Base-by-base conservation (phyloP, 2,329 filamentous ascomycete species). In the Fusarium protoensiforme region DNA sequence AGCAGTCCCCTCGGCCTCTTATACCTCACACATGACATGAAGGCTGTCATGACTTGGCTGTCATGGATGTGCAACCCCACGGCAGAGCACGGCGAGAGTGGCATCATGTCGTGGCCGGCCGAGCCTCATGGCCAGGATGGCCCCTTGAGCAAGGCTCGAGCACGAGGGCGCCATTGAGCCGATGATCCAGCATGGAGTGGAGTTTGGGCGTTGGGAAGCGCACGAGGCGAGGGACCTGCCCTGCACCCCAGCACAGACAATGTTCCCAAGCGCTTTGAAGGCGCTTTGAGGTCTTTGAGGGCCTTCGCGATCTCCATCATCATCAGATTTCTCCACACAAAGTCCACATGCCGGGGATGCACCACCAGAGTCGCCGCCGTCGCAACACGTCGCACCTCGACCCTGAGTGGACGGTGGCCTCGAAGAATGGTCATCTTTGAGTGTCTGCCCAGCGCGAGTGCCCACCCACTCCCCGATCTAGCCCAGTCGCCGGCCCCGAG, bases 401-500 rank as follows among this genome's bases (percentile, higher is more conserved):
- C 61, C 64, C 36, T 69, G 72, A 78, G 65, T 78, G 75, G 76
- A 66, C 57, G 43, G 43, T 65, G 71, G 58, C 56, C 61, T 61
- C 58, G 22, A 64, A 67, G 18, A 73, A 71, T 70, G 63, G 54
- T 43, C 59, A 64, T 58, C 39, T 43, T 60, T 69, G 65, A 51
- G 29, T 48, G 10, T 51, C 46, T 46, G 27, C 46, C 46, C 63
- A 62, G 79, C 79, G 80, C 79, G 76, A 80, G 78, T 78, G 74
- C 69, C 75, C 73, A 73, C 75, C 71, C 75, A 72, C 64, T 67
- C 76, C 67, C 70, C 68, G 74, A 72, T 77, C 75, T 77, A 73
- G 73, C 65, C 74, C 74, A 72, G 69, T 77, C 62, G 73, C 67
- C 65, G 65, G 60, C 69, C 62, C 65, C 65, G 46, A 63, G 65